Evolutionary conservation across 441 rosid genomes (phyloP).

Genomic region (Erodium chrysanthum): DNA sequence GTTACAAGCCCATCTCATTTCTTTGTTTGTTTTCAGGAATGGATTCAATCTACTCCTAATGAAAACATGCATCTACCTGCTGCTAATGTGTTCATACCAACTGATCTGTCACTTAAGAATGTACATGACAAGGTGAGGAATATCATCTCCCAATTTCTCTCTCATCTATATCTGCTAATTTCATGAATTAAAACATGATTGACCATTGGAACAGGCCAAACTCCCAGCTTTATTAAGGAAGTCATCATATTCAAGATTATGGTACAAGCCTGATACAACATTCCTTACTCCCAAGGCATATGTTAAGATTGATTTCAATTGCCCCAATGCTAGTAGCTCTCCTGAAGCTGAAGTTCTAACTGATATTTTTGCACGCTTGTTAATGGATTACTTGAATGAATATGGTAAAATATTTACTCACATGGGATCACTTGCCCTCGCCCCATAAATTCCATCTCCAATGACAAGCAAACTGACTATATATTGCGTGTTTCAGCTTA

Average conservation of each 20-base stretch:
- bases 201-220: constrained; percentile 32
- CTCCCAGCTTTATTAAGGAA: constrained; percentile 58
- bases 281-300: constrained; percentile 74
- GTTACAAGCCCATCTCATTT: background rate
- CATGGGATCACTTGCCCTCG: constrained; percentile 1
- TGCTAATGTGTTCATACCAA: constrained; percentile 63
- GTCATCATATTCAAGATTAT: constrained; percentile 53
- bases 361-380: constrained; percentile 49
- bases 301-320: constrained; percentile 61
- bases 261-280: constrained; percentile 83
- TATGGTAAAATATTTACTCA: constrained; percentile 41
- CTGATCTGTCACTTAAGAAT: constrained; percentile 58
- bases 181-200: constrained; percentile 3
- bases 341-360: constrained; percentile 64
- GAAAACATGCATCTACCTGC: constrained; percentile 56
- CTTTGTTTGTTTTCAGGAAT: constrained; percentile 39
- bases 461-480: constrained; percentile 5
- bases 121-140: constrained; percentile 45
- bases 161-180: constrained; percentile 5
- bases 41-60: constrained; percentile 58
- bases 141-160: constrained; percentile 5
- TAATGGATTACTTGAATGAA: constrained; percentile 83
- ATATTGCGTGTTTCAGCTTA: constrained; percentile 42
- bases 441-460: background rate
- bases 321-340: constrained; percentile 56